Conservation (phyloP, 2,329 filamentous ascomycete genomes). For the Botrytis deweyae region DNA sequence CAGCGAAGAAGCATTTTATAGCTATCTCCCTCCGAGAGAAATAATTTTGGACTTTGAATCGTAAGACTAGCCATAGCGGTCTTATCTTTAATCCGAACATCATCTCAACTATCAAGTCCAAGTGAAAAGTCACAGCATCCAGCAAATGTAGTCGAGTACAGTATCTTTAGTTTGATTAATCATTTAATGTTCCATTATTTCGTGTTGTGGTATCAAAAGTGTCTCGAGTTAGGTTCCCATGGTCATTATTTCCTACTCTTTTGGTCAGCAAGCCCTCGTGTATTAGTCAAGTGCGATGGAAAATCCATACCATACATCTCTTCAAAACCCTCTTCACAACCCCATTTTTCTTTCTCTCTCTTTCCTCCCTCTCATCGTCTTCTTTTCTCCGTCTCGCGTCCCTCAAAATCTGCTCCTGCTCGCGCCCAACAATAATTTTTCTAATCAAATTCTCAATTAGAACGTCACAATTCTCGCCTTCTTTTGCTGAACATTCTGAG, state of each 20-base stretch:
- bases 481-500: slow-evolving; percentile 8
- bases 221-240: not conserved
- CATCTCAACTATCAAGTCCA: not conserved
- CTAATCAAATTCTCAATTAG: not conserved
- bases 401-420: not conserved
- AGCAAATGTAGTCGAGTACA: not conserved
- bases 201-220: not conserved
- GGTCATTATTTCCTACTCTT: not conserved
- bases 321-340: slow-evolving; percentile 7
- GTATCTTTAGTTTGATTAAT: not conserved
- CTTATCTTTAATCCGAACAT: not conserved
- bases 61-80: not conserved
- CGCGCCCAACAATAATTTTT: not conserved
- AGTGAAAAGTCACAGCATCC: fast-evolving
- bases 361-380: not conserved
- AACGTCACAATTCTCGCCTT: slow-evolving; percentile 5
- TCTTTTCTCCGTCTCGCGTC: not conserved
- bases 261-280: not conserved
- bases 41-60: not conserved
- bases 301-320: slow-evolving; percentile 1
- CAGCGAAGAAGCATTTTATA: not conserved
- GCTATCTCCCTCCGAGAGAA: not conserved
- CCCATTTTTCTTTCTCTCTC: not conserved
- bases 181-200: not conserved
- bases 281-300: not conserved